Evolutionary conservation across 2,329 filamentous ascomycete species (phyloP).

Genomic region (Sclerotinia glacialis): DNA sequence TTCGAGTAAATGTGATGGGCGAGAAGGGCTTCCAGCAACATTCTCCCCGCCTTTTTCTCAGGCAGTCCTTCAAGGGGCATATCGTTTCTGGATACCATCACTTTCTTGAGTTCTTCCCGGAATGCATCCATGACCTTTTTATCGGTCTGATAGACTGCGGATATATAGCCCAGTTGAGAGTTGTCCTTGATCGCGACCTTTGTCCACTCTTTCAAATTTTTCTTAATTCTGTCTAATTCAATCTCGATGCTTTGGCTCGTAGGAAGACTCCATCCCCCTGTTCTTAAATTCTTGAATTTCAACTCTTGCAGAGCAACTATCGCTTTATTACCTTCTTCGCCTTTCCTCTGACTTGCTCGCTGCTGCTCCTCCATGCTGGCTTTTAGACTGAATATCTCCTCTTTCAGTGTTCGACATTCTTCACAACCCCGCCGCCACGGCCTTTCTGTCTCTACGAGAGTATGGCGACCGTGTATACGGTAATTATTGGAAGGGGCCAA

Average conservation of each 20-base stretch:
- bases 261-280: background rate
- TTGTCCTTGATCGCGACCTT: background rate
- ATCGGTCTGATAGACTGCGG: background rate
- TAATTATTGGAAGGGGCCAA: no score
- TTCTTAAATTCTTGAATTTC: background rate
- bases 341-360: background rate
- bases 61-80: background rate
- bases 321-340: background rate
- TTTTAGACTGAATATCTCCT: background rate
- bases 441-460: no score
- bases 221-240: background rate
- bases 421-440: no score
- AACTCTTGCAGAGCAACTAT: background rate
- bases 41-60: background rate
- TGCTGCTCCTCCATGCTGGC: accelerated
- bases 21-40: background rate
- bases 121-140: background rate
- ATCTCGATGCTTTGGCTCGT: accelerated
- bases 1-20: background rate
- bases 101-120: background rate
- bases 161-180: background rate
- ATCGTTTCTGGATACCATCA: background rate
- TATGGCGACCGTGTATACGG: no score
- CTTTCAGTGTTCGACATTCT: background rate
- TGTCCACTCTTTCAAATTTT: background rate